Evolutionary conservation across 257 asterid genomes (phyloP), one percentile per base, ranked within the genome.

Genomic region (Linaria vulgaris): DNA sequence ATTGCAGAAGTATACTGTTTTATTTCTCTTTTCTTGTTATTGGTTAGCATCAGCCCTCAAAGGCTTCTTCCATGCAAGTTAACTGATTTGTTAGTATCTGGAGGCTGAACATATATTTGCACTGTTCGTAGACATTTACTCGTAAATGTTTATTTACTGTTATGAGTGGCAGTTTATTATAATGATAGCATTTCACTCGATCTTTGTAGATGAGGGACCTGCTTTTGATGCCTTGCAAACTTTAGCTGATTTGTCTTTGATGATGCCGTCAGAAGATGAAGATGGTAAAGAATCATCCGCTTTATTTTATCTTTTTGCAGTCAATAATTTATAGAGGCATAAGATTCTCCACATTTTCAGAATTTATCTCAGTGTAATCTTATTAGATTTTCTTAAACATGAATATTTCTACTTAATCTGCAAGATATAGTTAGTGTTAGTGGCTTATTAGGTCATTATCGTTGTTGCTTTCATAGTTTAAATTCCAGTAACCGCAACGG

Each of bases 141-240:
- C 22, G 12, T 63, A 24, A 16, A 0, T 43, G n/a, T 45, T 44
- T 44, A 12, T 61, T 60, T 44, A 46, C 9, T 13, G 12, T 24
- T 30, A 47, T 20, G 7, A 56, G 20, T 54, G 68, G 50, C 38
- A 37, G 49, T 49, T 65, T 62, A 47, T 2, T 46, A n/a, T 9
- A 13, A 51, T 53, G 41, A 21, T 64, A 57, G 41, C 58, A 15
- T 71, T 57, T 52, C 48, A 19, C 41, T 55, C 69, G 66, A 25
- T 75, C 56, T 80, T 70, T 76, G 78, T 72, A 90, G 97, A 83
- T 76, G 96, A 88, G 71, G 83, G 76, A 54, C 48, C 85, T 38
- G 85, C 82, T 48, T 86, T 88, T 74, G 95, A 79, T 59, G 97
- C 97, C 44, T 74, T 92, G 76, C 90, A 85, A 74, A 78, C 95